phyloP scores from a whole-genome alignment of 139 green algal species.

The Pleodorina starrii region DNA sequence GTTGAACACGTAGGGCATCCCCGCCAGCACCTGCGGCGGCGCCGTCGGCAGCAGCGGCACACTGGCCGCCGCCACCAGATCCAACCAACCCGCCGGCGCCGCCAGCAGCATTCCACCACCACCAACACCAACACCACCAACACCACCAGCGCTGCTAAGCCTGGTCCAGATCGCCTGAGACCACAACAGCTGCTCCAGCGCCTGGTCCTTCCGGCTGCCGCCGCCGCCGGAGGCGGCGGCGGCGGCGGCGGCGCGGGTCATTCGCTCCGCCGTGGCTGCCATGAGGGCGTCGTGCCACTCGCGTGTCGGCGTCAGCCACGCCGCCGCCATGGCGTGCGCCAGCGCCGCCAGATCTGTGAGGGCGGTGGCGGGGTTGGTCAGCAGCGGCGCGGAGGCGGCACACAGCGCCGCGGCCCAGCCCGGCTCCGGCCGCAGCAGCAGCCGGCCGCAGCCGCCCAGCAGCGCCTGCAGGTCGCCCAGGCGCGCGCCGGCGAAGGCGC shows the following conservation, averaged over 20 bases:
- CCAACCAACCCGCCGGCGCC: neutral
- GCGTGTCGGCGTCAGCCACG: neutral
- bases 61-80: neutral
- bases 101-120: neutral
- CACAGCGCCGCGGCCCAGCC: conserved; percentile 13
- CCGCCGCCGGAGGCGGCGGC: neutral
- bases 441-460: neutral
- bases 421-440: neutral
- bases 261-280: neutral
- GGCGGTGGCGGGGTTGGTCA: neutral
- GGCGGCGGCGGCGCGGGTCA: neutral
- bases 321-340: neutral
- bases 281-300: conserved; percentile 20
- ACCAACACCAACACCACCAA: neutral
- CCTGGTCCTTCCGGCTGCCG: neutral
- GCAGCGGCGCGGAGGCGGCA: neutral
- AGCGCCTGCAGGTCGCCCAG: neutral
- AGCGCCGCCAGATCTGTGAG: neutral
- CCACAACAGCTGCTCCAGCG: conserved; percentile 41
- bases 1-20: neutral
- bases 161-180: neutral
- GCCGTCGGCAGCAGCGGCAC: conserved; percentile 5
- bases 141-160: neutral
- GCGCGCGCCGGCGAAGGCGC: neutral
- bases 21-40: neutral